phyloP scores from a whole-genome alignment of 2,329 filamentous ascomycete species.

The Botrytis fragariae region DNA sequence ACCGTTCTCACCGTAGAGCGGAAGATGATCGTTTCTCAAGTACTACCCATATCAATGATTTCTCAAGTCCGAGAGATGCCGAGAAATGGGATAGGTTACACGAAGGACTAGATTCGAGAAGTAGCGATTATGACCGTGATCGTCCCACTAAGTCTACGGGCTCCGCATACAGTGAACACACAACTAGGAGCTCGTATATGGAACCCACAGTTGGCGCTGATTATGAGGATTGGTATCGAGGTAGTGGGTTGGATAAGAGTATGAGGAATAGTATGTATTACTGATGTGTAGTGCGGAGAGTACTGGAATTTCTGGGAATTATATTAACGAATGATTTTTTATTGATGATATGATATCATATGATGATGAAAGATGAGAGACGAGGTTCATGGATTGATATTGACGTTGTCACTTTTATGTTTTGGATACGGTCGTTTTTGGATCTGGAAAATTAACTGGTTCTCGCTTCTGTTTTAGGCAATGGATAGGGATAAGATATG shows the following conservation, averaged over 20 bases:
- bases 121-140: slow-evolving; percentile 19
- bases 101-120: slow-evolving; percentile 17
- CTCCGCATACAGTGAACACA: slow-evolving; percentile 6
- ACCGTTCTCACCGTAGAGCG: slow-evolving; percentile 25
- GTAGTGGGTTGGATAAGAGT: slow-evolving; percentile 2
- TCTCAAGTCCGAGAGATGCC: slow-evolving; percentile 36
- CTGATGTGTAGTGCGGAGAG: neutral
- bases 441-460: neutral
- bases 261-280: slow-evolving; percentile 19
- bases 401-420: neutral
- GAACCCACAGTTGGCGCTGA: slow-evolving; percentile 10
- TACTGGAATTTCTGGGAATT: neutral
- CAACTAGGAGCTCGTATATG: slow-evolving; percentile 11
- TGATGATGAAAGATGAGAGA: neutral
- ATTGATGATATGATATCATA: neutral
- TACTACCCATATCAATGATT: slow-evolving; percentile 26
- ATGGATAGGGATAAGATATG: neutral
- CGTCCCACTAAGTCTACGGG: slow-evolving; percentile 4
- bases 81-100: slow-evolving; percentile 36
- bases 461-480: neutral
- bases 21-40: slow-evolving; percentile 30
- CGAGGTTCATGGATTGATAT: neutral
- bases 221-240: slow-evolving; percentile 24
- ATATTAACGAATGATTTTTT: neutral
- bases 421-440: slow-evolving; percentile 7